Evolutionary conservation across 768 basidiomycete genomes (phyloP), one percentile per base, ranked within the genome.

Genomic region (Boletus subcaerulescens): DNA sequence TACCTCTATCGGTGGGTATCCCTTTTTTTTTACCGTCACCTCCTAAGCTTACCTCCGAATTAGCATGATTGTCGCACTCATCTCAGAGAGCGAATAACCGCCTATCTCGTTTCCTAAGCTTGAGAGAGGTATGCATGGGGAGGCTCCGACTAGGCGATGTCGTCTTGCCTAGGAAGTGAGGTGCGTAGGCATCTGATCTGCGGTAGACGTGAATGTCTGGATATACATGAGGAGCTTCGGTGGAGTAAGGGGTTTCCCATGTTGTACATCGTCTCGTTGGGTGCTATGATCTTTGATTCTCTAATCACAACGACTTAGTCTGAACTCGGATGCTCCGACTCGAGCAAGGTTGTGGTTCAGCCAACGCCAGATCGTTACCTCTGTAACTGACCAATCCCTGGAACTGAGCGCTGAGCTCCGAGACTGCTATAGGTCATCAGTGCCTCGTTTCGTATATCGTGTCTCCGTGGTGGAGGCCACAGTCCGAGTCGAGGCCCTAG

Each of bases 1-100:
- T 93, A 93, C 66, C 84, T 93, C 61, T 93, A 93, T 67, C 80
- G 89, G 91, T 91, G 61, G 53, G 91, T 76, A 5, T 49, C 29
- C 2, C 48, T 14, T 38, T 44, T 38, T 44, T 15, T 33, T 32
- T 39, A 8, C 17, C 38, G n/a, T 17, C 41, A 5, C 42, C 33
- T 5, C 10, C 7, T 7, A 41, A 31, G 13, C 56, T 20, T 43
- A 65, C 24, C 14, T n/a, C n/a, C 2, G 4, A 7, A 15, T 40
- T 56, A 91, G 89, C 65, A 91, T 92, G 90, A 92, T 92, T 64
- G 85, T 90, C 33, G 89, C 90, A 22, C 82, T 92, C 59, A 91
- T 92, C 65, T 86, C 89, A 53, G 87, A 87, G 65, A 86, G 84
- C 71, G 85, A 87, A 71, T 86, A 56, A 71, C 55, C 7, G 2